Conservation (phyloP, 177 flowering plant genomes). For the Telopea speciosissima region DNA sequence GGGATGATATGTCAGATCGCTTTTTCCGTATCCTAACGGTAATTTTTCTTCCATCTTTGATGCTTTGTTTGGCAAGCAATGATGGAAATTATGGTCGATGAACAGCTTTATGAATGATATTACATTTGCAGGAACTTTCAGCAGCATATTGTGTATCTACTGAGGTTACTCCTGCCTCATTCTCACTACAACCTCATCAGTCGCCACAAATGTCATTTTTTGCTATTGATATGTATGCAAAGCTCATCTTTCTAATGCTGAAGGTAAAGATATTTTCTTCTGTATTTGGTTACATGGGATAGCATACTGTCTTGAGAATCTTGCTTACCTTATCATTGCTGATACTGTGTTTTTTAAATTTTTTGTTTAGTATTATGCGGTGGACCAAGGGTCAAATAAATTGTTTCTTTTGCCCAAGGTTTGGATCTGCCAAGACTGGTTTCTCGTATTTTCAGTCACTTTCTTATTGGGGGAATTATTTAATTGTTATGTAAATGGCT, state of each 20-base stretch:
- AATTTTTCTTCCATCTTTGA: conserved; percentile 6
- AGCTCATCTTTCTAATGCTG: conserved; percentile 61
- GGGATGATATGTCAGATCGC: conserved; percentile 78
- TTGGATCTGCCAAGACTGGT: not conserved
- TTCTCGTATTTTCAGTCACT: not conserved
- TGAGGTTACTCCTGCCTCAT: conserved; percentile 41
- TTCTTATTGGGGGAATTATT: not conserved
- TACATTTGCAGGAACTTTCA: conserved; percentile 62
- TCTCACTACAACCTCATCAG: conserved; percentile 49
- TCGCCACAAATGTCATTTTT: conserved; percentile 55
- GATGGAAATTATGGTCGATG: not conserved
- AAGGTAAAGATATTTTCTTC: conserved; percentile 43
- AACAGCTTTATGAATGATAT: not conserved
- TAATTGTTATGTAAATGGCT: not conserved
- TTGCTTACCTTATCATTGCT: not conserved
- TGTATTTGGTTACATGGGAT: not conserved
- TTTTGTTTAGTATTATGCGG: conserved; percentile 31
- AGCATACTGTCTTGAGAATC: not conserved
- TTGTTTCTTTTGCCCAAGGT: conserved; percentile 76
- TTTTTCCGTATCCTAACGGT: conserved; percentile 78
- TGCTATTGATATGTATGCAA: conserved; percentile 79
- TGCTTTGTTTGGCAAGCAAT: not conserved
- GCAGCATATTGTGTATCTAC: conserved; percentile 66
- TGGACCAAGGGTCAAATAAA: conserved; percentile 66
- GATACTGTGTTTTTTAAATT: not conserved